A percentile compares a stretch with the other conserved stretches of the same genome.
These are phyloP conservation scores for Fragilariopsis cylindrus DNA, from an alignment of 108 stramenopile species.

Conservation along the genomic window DNA sequence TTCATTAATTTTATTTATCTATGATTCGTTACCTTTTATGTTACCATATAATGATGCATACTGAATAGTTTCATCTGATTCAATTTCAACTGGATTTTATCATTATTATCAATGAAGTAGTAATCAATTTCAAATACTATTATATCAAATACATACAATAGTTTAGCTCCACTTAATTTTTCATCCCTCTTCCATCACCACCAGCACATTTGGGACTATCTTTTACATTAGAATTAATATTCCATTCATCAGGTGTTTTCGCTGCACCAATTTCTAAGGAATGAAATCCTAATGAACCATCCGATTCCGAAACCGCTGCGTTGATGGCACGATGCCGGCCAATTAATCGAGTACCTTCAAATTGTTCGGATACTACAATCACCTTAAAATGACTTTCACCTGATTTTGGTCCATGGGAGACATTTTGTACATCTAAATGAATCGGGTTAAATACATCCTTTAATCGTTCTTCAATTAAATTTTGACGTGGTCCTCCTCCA, in stretches of 20 bases:
- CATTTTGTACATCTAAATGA: conserved; percentile 6
- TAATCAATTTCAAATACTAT: no score
- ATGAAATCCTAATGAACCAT: conserved; percentile 11
- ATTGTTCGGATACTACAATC: conserved; percentile 2
- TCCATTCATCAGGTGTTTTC: conserved; percentile 3
- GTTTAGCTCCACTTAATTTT: not conserved
- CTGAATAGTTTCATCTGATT: no score
- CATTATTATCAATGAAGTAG: no score
- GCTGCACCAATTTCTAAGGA: conserved; percentile 8
- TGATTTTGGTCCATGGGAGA: conserved; percentile 4
- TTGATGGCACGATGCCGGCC: conserved; percentile 8
- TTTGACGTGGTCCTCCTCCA: not conserved
- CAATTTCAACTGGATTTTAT: no score
- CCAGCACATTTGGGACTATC: not conserved
- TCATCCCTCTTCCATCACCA: conserved; percentile 8
- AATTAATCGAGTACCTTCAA: conserved; percentile 10
- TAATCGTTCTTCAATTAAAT: conserved; percentile 4
- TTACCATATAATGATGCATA: no score
- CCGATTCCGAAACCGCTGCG: conserved; percentile 10
- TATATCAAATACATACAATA: no score
- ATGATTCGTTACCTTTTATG: no score
- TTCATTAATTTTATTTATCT: no score
- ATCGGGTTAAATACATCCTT: not conserved
- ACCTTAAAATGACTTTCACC: conserved; percentile 17
- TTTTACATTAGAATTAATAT: not conserved